Evolutionary conservation across 257 asterid species (phyloP), one percentile per base, ranked within the genome.

Genomic region (Mitragyna speciosa): DNA sequence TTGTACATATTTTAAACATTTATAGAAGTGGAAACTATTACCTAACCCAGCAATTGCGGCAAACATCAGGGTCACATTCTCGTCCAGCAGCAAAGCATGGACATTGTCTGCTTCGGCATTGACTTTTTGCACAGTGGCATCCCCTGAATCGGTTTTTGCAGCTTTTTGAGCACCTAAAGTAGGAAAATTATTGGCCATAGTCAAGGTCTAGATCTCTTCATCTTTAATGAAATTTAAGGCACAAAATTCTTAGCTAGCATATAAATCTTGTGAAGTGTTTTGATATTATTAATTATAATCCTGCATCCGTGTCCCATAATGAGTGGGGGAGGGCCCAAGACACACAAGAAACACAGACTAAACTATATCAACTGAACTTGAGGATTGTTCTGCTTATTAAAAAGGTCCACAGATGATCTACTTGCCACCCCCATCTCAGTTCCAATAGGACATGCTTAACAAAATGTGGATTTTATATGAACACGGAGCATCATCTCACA

Each of bases 51-150:
- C 99, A 96, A 85, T 96, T 92, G 76, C 97, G 88, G 91, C 99
- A 96, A 84, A 96, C 99, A 88, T 96, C 99, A 14, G 99, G 98
- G 83, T 96, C 99, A 69, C 98, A 96, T 88, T 96, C 98, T 51
- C 98, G 98, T 26, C 98, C 97, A 80, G 98, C 97, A 70, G 98
- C 99, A 89, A 92, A 96, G 85, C 99, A 96, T 28, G 99, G 99
- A 75, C 99, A 96, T 85, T 93, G 98, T 76, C 99, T 93, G 85
- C 99, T 96, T 90, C 89, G 91, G 91, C 99, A 94, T 89, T 92
- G 99, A 84, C 99, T 94, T 85, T 96, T 96, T 75, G 98, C 98
- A 86, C 99, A 96, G 83, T 96, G 98, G 52, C 99, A 96, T 83
- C 99, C 99, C 89, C 99, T 85, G 83, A 96, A 96, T 56, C 97